Percentiles rank a stretch among this genome's conserved stretches.
Evolutionary conservation across 2,329 filamentous ascomycete genomes (phyloP).

Genomic region (Arthroderma sp.): DNA sequence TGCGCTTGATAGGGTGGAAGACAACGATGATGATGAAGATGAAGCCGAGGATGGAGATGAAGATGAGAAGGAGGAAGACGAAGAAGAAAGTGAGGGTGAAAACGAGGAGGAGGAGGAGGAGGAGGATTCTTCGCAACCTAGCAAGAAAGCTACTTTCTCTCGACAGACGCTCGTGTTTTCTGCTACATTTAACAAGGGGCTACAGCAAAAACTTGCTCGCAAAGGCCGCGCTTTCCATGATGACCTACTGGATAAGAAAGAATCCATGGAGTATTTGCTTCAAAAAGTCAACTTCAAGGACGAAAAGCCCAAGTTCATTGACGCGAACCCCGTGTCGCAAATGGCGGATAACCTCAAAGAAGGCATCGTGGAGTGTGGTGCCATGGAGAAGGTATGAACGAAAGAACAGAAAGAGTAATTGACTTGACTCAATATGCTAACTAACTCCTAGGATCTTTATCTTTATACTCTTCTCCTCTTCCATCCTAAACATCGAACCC

Average conservation of each 20-base stretch:
- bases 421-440: constrained; percentile 9
- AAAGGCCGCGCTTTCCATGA: constrained; percentile 48
- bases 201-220: constrained; percentile 81
- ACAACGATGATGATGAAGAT: constrained; percentile 31
- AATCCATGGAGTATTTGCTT: constrained; percentile 86
- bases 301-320: constrained; percentile 75
- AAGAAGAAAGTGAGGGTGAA: constrained; percentile 21
- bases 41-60: constrained; percentile 18
- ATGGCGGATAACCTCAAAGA: constrained; percentile 81
- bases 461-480: constrained; percentile 78
- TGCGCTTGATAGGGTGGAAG: constrained; percentile 55
- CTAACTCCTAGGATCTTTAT: constrained; percentile 59
- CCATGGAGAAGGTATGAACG: constrained; percentile 67
- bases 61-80: constrained; percentile 28
- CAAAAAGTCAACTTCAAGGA: constrained; percentile 80
- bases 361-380: constrained; percentile 79
- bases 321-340: constrained; percentile 76
- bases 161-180: constrained; percentile 93
- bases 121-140: no score
- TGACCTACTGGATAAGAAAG: constrained; percentile 55
- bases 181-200: constrained; percentile 79
- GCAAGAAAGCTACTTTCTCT: constrained; percentile 15
- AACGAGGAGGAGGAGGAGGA: constrained; percentile 32
- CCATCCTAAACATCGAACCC: constrained; percentile 63
- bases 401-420: not conserved